Base-by-base conservation (phyloP, 768 basidiomycete genomes). In the Tremella fuciformis region DNA sequence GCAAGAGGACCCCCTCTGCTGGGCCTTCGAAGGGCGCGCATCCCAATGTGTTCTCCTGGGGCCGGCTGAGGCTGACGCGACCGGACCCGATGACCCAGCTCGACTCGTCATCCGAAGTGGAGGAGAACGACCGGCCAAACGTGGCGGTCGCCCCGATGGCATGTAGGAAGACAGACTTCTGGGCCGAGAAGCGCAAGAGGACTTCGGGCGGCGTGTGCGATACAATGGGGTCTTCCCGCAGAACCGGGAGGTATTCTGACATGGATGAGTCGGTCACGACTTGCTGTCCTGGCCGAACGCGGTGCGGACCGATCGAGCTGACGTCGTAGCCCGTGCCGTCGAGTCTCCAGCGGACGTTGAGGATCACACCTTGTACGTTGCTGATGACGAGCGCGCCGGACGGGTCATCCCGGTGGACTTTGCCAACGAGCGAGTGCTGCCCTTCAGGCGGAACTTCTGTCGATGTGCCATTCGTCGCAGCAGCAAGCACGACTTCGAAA, bases 251-350 rank as follows among this genome's bases (percentile, higher is more conserved):
- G 49, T 66, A 66, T 4, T 61, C 64, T 16, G 52, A 50, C 68
- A 84, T 62, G 75, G 80, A 56, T 0, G 81, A 73, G 69, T 93
- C 91, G 65, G 88, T 86, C n/a, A 94, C 80, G 68, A 89, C 89
- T 25, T 82, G 73, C 66, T 94, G 89, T 0, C 91, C 91, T 0
- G 85, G 83, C 48, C 85, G 82, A 41, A 93, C 86, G 38, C 84
- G 79, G 67, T 90, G 85, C 54, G 88, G 89, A 0, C 89, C 91
- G 67, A 93, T 92, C 58, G 11, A 39, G 51, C 87, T 82, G 53
- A 97, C 82, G 66, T 94, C 89, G 66, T 91, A 94, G 8, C 91
- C 91, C 65, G 81, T 85, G 13, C 86, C 86, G 66, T 93, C 91
- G 53, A 91, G 73, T 24, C 90, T 82, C 69, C 84, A 86, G 21